A percentile compares a stretch with the other conserved stretches of the same genome.
These are phyloP conservation scores for Myrica gale DNA, from an alignment of 306 rosid species.

Conservation along the genomic window DNA sequence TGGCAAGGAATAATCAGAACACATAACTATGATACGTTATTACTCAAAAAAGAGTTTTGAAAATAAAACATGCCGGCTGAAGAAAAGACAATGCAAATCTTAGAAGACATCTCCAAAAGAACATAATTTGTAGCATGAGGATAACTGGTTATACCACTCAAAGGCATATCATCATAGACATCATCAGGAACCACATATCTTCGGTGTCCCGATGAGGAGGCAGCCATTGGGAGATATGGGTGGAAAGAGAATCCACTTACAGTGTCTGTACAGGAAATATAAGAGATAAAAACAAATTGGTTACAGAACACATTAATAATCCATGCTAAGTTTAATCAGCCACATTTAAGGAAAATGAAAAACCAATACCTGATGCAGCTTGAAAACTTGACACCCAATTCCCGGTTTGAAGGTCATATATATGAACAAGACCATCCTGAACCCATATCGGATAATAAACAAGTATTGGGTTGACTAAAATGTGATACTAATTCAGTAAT, in stretches of 20 bases:
- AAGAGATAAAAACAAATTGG: conserved; percentile 23
- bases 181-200: conserved; percentile 74
- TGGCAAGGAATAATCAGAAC: neutral
- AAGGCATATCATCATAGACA: conserved; percentile 43
- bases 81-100: conserved; percentile 6
- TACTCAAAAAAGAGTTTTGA: neutral
- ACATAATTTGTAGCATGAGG: conserved; percentile 15
- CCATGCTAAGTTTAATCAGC: conserved; percentile 17
- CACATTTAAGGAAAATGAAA: conserved; percentile 23
- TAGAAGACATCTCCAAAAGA: neutral
- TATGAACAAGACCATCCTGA: conserved; percentile 85
- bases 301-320: neutral
- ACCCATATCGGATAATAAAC: conserved; percentile 19
- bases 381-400: conserved; percentile 86
- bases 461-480: neutral
- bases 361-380: conserved; percentile 75
- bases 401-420: conserved; percentile 91
- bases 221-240: conserved; percentile 83
- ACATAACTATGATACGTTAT: neutral
- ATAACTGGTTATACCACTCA: conserved; percentile 60
- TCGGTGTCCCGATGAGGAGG: conserved; percentile 87
- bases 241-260: conserved; percentile 85
- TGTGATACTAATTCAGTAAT: conserved; percentile 11
- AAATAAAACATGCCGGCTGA: conserved; percentile 1
- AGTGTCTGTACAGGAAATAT: conserved; percentile 57